phyloP scores from a whole-genome alignment of 163 green algal genomes.

The Scenedesmus sp. region DNA sequence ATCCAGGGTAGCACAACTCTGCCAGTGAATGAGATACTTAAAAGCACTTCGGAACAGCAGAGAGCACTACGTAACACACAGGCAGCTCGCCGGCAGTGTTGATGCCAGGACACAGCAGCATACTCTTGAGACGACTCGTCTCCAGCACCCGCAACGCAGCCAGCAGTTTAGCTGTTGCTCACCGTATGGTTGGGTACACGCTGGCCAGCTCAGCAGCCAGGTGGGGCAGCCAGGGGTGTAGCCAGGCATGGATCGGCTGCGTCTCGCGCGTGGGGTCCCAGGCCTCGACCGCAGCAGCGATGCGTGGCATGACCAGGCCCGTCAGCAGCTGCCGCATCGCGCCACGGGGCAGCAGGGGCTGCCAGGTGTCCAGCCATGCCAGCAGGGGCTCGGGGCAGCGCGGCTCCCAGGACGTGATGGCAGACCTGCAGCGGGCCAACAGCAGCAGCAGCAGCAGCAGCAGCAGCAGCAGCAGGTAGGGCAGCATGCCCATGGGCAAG shows the following conservation, averaged over 20 bases:
- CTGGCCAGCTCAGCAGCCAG: slow-evolving; percentile 80
- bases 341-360: slow-evolving; percentile 74
- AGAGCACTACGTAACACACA: too few relatives aligned
- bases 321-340: slow-evolving; percentile 73
- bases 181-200: slow-evolving; percentile 88
- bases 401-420: slow-evolving; percentile 86
- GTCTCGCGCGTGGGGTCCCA: slow-evolving; percentile 93
- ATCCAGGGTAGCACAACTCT: too few relatives aligned
- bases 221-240: slow-evolving; percentile 96
- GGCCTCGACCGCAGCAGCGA: slow-evolving; percentile 79
- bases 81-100: too few relatives aligned
- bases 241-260: slow-evolving; percentile 93
- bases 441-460: slow-evolving; percentile 53
- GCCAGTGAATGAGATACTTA: too few relatives aligned
- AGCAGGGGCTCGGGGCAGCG: slow-evolving; percentile 87
- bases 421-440: slow-evolving; percentile 52
- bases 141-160: too few relatives aligned
- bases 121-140: too few relatives aligned
- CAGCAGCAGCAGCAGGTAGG: neutral
- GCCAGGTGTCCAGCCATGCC: slow-evolving; percentile 84
- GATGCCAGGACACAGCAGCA: too few relatives aligned
- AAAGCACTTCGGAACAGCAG: too few relatives aligned
- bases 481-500: too few relatives aligned
- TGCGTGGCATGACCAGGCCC: slow-evolving; percentile 87
- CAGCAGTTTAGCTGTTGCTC: too few relatives aligned